phyloP scores from a whole-genome alignment of 73 alveolate species.

The Blepharisma stoltei region DNA sequence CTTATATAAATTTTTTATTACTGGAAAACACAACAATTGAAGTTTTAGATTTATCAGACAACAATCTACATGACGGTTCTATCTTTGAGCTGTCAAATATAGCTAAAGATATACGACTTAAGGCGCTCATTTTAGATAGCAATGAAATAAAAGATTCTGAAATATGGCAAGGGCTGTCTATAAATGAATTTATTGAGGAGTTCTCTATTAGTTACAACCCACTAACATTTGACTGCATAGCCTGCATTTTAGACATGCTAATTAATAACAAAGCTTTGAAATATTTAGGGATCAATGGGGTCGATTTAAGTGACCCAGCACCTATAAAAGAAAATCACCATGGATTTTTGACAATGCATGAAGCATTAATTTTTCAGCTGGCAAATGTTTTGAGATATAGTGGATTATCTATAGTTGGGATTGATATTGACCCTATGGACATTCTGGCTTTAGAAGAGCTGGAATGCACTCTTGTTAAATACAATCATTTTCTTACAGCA shows the following conservation, averaged over 20 bases:
- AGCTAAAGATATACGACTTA: neutral
- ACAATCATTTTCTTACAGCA: neutral
- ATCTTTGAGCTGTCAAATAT: neutral
- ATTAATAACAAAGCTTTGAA: neutral
- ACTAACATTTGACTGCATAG: neutral
- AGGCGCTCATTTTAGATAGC: neutral
- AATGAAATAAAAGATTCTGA: constrained; percentile 12
- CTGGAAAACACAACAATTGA: neutral
- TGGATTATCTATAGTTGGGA: neutral
- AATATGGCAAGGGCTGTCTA: neutral
- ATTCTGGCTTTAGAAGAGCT: neutral
- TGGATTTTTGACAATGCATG: neutral
- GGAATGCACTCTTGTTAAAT: neutral
- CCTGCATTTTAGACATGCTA: neutral
- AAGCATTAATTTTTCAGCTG: neutral
- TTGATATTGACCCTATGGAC: neutral
- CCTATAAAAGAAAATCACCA: constrained; percentile 15
- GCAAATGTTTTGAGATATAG: constrained; percentile 13
- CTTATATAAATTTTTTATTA: neutral
- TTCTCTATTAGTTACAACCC: constrained; percentile 10
- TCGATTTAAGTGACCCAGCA: neutral
- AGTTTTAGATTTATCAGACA: neutral
- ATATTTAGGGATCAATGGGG: neutral
- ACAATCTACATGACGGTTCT: neutral
- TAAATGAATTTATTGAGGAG: neutral